Percentiles rank a stretch among this genome's conserved stretches.
Conservation (phyloP, 331 rosid genomes). For the Erythrophleum ivorense region DNA sequence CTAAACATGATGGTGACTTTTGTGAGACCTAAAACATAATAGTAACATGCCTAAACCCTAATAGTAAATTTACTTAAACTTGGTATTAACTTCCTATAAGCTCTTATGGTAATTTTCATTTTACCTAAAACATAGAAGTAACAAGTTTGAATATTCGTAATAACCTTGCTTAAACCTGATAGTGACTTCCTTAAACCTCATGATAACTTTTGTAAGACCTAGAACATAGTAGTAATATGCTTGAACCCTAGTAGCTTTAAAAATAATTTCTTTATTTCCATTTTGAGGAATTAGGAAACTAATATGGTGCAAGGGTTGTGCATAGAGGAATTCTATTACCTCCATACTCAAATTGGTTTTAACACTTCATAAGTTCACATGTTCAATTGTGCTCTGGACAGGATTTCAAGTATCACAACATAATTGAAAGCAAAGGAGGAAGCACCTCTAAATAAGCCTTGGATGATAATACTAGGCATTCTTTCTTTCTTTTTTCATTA, state of each 20-base stretch:
- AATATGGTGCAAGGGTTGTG: background rate
- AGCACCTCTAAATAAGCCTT: background rate
- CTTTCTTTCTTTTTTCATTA: background rate
- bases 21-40: no score
- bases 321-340: background rate
- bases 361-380: background rate
- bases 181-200: no score
- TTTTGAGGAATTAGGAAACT: background rate
- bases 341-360: background rate
- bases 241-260: background rate
- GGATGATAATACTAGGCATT: background rate
- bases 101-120: no score
- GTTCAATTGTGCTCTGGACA: background rate
- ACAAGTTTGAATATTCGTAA: no score
- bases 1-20: no score
- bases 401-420: conserved; percentile 16
- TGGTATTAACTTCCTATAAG: no score
- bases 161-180: no score
- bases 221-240: no score
- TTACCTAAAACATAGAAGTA: no score
- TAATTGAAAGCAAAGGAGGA: background rate
- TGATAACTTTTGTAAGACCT: no score
- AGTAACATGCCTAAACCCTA: no score
- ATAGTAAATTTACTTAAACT: no score
- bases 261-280: background rate